Evolutionary conservation across 2,329 filamentous ascomycete species (phyloP).

Genomic region (Apiospora malaysiana): DNA sequence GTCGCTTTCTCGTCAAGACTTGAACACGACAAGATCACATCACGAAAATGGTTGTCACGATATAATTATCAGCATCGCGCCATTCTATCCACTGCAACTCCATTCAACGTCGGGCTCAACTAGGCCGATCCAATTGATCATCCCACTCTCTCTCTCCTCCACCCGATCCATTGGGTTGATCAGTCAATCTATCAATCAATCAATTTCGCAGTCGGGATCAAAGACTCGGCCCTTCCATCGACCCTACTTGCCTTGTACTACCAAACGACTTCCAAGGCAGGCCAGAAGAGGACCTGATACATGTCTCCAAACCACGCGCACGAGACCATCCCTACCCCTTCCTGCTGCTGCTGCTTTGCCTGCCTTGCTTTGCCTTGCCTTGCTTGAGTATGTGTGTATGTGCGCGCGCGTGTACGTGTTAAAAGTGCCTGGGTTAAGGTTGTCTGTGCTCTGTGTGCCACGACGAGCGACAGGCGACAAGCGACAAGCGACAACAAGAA

Average conservation of each 20-base stretch:
- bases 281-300: conserved; percentile 19
- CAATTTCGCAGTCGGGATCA: conserved; percentile 5
- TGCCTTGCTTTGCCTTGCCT: no score
- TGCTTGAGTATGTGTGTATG: conserved; percentile 6
- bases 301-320: conserved; percentile 18
- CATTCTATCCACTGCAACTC: conserved; percentile 6
- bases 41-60: not conserved
- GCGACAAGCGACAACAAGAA: not conserved
- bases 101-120: conserved; percentile 4
- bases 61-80: conserved; percentile 7
- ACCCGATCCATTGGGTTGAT: conserved; percentile 14
- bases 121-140: conserved; percentile 18
- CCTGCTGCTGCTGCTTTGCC: not conserved
- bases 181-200: conserved; percentile 19
- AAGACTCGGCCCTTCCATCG: conserved; percentile 1
- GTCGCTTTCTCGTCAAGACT: not conserved
- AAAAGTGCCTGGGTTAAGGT: conserved; percentile 15
- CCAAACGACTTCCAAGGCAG: conserved; percentile 13
- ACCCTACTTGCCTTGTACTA: not conserved
- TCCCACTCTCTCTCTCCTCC: conserved; percentile 13
- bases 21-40: not conserved
- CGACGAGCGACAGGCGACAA: not conserved
- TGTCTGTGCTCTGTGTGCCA: conserved; percentile 14
- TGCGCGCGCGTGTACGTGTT: not conserved
- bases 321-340: conserved; percentile 18